phyloP scores from a whole-genome alignment of 805 yeast genomes.

The Peterozyma xylosa region DNA sequence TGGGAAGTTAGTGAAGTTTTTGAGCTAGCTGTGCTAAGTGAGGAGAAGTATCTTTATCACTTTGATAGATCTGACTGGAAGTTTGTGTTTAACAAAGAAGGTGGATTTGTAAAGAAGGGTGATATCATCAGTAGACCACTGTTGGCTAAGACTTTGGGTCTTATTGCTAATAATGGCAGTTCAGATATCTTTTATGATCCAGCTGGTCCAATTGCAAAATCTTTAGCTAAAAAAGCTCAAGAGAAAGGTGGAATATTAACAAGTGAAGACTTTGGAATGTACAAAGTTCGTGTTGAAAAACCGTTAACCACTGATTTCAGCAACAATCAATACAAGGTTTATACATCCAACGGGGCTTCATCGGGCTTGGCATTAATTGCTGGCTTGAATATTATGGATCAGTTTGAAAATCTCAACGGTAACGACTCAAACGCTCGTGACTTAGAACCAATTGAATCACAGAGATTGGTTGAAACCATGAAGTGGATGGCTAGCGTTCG shows the following conservation, averaged over 20 bases:
- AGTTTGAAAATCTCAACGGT: conserved; percentile 26
- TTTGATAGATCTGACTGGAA: conserved; percentile 42
- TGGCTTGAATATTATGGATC: conserved; percentile 61
- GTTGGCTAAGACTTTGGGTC: conserved; percentile 59
- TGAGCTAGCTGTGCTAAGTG: conserved; percentile 30
- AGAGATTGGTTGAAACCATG: conserved; percentile 76
- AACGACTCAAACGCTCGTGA: conserved; percentile 25
- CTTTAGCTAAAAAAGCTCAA: conserved; percentile 42
- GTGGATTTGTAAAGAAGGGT: conserved; percentile 37
- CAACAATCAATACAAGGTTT: conserved; percentile 23
- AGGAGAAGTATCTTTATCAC: conserved; percentile 22
- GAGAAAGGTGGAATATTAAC: conserved; percentile 62
- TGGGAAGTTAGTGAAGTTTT: conserved; percentile 44
- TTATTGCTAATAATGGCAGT: conserved; percentile 72
- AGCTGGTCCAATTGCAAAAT: conserved; percentile 60
- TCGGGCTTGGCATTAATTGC: conserved; percentile 78
- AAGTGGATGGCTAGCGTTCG: conserved; percentile 90
- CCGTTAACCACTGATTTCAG: conserved; percentile 34
- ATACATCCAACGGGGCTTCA: conserved; percentile 64
- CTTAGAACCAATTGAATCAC: conserved; percentile 42
- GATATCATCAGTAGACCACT: conserved; percentile 53
- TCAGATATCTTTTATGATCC: conserved; percentile 80
- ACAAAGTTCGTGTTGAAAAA: conserved; percentile 40
- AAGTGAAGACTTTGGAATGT: conserved; percentile 57
- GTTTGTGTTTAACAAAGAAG: conserved; percentile 34